Base-by-base conservation (phyloP, 495 filamentous ascomycete genomes). In the Neurospora sp. region DNA sequence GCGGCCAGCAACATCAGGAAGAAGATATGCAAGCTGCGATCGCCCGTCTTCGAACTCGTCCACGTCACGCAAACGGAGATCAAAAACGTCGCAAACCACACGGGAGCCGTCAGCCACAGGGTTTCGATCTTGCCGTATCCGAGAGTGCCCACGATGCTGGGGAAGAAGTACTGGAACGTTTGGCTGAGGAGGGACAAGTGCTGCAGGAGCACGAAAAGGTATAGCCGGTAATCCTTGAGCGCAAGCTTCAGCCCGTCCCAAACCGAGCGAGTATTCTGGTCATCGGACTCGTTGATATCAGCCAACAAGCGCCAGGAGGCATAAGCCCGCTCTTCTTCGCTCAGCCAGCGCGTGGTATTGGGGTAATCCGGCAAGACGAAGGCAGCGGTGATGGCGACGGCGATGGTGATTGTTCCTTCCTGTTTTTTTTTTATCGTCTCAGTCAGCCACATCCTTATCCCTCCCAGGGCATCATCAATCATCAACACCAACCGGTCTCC, bases 161-260 rank as follows among this genome's bases (percentile, higher is more conserved):
- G 87, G 82, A 88, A 88, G 80, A 89, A 85, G 72, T 85, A 83
- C 44, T 83, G 82, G 71, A 85, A 86, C 0, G 81, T 81, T 45
- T 84, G 82, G 1, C 77, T 80, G 12, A 82, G 77, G 16, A 85
- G 69, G 65, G 81, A 83, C 44, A 80, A 75, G 72, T 86, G 77
- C 71, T 85, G 83, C 42, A 86, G 76, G 31, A 86, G 73, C n/a
- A 81, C 82, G 59, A 86, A 84, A 1, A 86, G 65, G 71, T 83
- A 86, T 16, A 86, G 76, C 16, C 80, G 79, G 40, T 80, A 81
- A 70, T 86, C 85, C n/a, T 71, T 73, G 10, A 83, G 53, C 0
- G 84, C 81, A 18, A 83, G 69, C 73, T 81, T 80, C 68, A 81
- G 75, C 0, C 83, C 83, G 38, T 81, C 75, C 76, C 79, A 80